phyloP scores from a whole-genome alignment of 257 asterid genomes.

The Forsythia viridissima region DNA sequence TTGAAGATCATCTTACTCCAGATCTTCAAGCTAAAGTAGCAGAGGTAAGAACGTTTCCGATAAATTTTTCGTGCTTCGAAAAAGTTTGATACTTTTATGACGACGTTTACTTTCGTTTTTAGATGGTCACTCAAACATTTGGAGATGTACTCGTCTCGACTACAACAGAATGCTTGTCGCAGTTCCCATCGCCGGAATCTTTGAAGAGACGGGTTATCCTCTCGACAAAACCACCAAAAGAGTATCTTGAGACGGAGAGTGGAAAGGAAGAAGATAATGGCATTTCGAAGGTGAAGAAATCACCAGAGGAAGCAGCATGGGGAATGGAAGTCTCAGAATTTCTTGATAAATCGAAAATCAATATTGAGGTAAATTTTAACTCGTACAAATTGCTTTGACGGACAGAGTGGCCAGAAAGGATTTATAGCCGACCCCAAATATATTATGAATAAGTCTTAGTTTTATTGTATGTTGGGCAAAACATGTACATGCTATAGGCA shows the following conservation, averaged over 20 bases:
- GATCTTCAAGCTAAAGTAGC: conserved; percentile 85
- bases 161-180: conserved; percentile 42
- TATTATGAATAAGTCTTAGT: no score
- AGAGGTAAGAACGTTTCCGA: conserved; percentile 33
- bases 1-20: conserved; percentile 78
- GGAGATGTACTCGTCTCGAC: conserved; percentile 48
- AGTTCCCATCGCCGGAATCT: conserved; percentile 74
- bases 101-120: conserved; percentile 6
- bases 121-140: conserved; percentile 65
- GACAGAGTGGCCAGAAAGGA: no score
- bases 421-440: no score
- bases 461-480: no score
- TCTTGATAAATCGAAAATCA: neutral
- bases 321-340: conserved; percentile 55
- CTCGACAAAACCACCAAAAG: conserved; percentile 82
- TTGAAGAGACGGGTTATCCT: conserved; percentile 53
- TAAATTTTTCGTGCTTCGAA: no score
- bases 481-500: no score
- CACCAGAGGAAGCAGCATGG: conserved; percentile 58
- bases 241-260: conserved; percentile 49
- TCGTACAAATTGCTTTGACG: neutral
- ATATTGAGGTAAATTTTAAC: conserved; percentile 26
- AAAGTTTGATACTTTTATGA: neutral
- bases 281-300: conserved; percentile 26
- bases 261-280: conserved; percentile 30